Evolutionary conservation across 176 grass and related monocot species (phyloP), one percentile per base, ranked within the genome.

Genomic region (Oryza nivara): DNA sequence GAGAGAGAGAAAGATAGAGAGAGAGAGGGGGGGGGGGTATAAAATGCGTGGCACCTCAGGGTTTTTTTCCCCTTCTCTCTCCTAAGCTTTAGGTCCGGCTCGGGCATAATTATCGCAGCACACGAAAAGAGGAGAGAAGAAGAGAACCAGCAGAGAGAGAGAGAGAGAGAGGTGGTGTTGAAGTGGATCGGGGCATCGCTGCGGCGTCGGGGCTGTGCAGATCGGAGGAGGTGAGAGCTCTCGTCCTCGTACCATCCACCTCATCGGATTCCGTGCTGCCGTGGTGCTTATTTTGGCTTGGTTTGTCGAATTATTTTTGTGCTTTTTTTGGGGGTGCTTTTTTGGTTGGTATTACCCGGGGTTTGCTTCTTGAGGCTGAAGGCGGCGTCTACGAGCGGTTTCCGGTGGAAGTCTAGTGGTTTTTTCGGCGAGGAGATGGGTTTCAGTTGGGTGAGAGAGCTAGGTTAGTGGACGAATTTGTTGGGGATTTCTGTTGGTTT

Each of bases 191-290:
- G 40, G 17, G 11, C 69, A 44, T 44, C 25, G 17, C 52, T 5
- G 52, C 54, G 4, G 16, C 35, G 35, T 36, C 48, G 68, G 68
- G 19, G 11, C 74, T 48, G 79, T 68, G 80, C 68, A 72, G 89
- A 75, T 90, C 88, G 79, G 64, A 75, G 83, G 68, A 90, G 89
- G 89, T 90, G 80, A 87, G 89, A 49, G 41, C 84, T 65, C 80
- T 43, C 61, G 22, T 41, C 38, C 48, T 54, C n/a, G 17, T 65
- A 43, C 63, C 8, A 41, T 41, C 8, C 7, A 41, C 2, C 8
- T 65, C 14, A 51, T 56, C 10, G 14, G 73, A 23, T 83, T 74
- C 15, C 17, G 3, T 35, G 74, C 36, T 79, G 52, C 1, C 28
- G 68, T 30, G 81, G 75, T 49, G 8, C 9, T 72, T 44, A 58